Base-by-base conservation (phyloP, 148 eudicot genomes). In the Rhododendron ferrugineum region DNA sequence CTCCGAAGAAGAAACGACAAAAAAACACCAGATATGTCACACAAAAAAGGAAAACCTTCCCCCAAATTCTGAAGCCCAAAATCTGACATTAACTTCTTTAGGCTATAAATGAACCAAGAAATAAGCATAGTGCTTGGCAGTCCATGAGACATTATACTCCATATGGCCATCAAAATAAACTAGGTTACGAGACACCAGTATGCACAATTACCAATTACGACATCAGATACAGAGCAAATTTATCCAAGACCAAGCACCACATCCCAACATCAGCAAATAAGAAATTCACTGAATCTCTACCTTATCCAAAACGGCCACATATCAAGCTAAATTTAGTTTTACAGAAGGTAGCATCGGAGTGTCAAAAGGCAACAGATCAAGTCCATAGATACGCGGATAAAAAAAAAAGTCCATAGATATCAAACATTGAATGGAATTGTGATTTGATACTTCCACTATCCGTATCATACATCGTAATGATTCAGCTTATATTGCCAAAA, bases 1-100 rank as follows among this genome's bases (percentile, higher is more conserved):
- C 85, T 96, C 98, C 83, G 66, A n/a, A 66, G 23, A 44, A 22
- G 14, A 77, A 85, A 79, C n/a, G 18, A 26, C 37, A 81, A 36
- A 77, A 46, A 79, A 40, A 79, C 54, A 62, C 56, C 78, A 79
- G n/a, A 86, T 15, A 40, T 40, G 75, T 37, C n/a, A 44, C n/a
- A 23, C 42, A 11, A 49, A 46, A 16, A 37, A 37, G 22, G 62
- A 46, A 32, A 20, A 83, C 28, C 64, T 20, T 34, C 64, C 6
- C 26, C 3, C 2, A 36, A 36, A 36, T 36, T 36, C 37, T 2
- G 11, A 64, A 40, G 44, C 32, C 73, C 14, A 66, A 64, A 42
- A 37, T 37, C 6, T 60, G 40, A 37, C 40, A 40, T 11, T 82
- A 64, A 23, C 72, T 64, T 64, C 72, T 23, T 64, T 64, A 20